Percentiles rank a stretch among this genome's conserved stretches.
phyloP scores from a whole-genome alignment of 495 filamentous ascomycete genomes.

The Trypethelium eluteriae region DNA sequence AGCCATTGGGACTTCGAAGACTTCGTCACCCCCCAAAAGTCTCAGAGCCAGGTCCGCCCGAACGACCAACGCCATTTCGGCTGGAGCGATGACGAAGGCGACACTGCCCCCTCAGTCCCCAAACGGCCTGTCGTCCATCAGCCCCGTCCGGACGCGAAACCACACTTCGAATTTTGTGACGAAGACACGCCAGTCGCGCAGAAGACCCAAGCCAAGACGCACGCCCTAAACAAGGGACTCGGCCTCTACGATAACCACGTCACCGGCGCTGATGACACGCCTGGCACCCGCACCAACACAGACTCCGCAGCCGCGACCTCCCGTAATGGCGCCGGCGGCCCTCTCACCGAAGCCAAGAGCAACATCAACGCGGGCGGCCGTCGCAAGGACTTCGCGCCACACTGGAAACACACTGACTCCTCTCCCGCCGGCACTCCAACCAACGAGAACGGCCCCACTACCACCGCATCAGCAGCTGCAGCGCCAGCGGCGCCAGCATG shows the following conservation, averaged over 20 bases:
- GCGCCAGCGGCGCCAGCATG: not conserved
- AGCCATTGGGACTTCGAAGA: constrained; percentile 80
- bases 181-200: constrained; percentile 39
- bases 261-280: constrained; percentile 46
- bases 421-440: constrained; percentile 38
- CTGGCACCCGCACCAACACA: not conserved
- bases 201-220: constrained; percentile 25
- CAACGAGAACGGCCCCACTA: constrained; percentile 15
- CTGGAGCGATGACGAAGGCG: constrained; percentile 57
- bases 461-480: constrained; percentile 18
- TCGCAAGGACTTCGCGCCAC: constrained; percentile 62
- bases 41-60: constrained; percentile 41
- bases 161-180: constrained; percentile 70
- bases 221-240: constrained; percentile 51
- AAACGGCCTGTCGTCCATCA: constrained; percentile 50
- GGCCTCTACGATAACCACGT: constrained; percentile 71
- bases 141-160: constrained; percentile 66
- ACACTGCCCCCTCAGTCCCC: constrained; percentile 28
- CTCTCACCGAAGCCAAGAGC: constrained; percentile 45
- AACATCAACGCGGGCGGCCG: constrained; percentile 61
- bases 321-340: constrained; percentile 22
- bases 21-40: constrained; percentile 71
- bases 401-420: constrained; percentile 62
- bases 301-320: constrained; percentile 23
- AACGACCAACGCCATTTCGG: constrained; percentile 62